Percentiles rank a stretch among this genome's conserved stretches.
These are phyloP conservation scores for Drechslerella coelobrocha DNA, from an alignment of 2,329 filamentous ascomycete genomes.

Conservation along the genomic window DNA sequence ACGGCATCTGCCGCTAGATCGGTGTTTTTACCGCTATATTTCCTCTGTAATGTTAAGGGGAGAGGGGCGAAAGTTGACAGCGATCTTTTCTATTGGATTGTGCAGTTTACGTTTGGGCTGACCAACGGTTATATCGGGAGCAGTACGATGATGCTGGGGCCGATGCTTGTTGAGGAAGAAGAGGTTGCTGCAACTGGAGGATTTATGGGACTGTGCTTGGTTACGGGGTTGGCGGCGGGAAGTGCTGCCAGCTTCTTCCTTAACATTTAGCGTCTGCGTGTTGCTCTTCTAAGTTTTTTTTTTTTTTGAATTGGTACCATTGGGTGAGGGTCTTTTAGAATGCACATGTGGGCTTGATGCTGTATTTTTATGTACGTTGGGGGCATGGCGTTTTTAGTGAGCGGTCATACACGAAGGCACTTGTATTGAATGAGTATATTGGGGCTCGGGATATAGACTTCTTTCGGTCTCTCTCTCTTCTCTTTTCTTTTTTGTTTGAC, in stretches of 20 bases:
- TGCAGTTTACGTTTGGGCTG: slow-evolving; percentile 82
- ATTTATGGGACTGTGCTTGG: slow-evolving; percentile 74
- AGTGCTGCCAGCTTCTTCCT: slow-evolving; percentile 41
- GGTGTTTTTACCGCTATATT: slow-evolving; percentile 80
- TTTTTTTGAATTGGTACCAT: background rate
- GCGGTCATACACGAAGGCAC: background rate
- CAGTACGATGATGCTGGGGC: slow-evolving; percentile 88
- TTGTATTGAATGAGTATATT: background rate
- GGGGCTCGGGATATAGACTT: too few species aligned
- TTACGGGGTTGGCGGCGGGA: slow-evolving; percentile 43
- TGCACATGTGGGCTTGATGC: slow-evolving; percentile 1
- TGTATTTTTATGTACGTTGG: background rate
- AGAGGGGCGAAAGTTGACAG: slow-evolving; percentile 75
- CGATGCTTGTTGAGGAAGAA: slow-evolving; percentile 77
- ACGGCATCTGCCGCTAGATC: slow-evolving; percentile 70
- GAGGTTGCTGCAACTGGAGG: slow-evolving; percentile 88
- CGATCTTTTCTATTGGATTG: slow-evolving; percentile 83
- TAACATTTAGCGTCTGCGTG: background rate
- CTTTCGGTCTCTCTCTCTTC: too few species aligned
- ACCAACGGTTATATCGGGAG: slow-evolving; percentile 87
- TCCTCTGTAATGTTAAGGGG: slow-evolving; percentile 85
- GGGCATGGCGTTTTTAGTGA: slow-evolving; percentile 21
- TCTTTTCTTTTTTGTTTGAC: too few species aligned
- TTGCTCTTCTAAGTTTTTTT: background rate
- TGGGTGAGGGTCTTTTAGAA: too few species aligned